Evolutionary conservation across 106 monocot genomes (phyloP), one percentile per base, ranked within the genome.

Genomic region (Dendrobium nobile): DNA sequence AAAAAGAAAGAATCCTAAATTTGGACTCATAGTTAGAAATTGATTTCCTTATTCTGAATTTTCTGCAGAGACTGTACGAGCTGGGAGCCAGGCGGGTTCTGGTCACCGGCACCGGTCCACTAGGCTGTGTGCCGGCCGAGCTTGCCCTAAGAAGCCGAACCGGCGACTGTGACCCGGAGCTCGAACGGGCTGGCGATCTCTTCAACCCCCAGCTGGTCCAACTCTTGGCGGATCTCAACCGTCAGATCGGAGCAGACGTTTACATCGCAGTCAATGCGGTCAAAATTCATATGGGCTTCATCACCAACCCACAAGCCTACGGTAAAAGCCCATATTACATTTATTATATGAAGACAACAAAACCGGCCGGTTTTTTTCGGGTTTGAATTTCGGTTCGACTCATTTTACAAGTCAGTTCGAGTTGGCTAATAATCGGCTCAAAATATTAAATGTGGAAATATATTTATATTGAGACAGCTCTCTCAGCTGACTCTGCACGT

Each of bases 71-170:
- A 47, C 85, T 92, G 11, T 80, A 92, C 56, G 80, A 85, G 18
- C 59, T 92, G 28, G 91, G 91, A 9, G 87, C 91, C 10, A 75
- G 91, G 2, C 77, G 85, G 24, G 89, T 92, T 9, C 41, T 89
- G 27, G 91, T 92, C 68, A 87, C 91, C 9, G 89, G 87, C 7
- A 85, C 89, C 1, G 91, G 91, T 7, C 89, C 89, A 4, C 74
- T 92, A 2, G 91, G 91, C 0, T 92, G 91, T 56, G 85, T 87
- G 0, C 91, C 91, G 2, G 85, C 85, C 0, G 83, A 80, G 68
- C 87, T 88, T 2, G 91, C 91, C 0, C 48, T 22, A 54, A 75
- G 88, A 33, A 91, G 91, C 79, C 18, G 77, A 17, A 75, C 72
- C 28, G 89, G 89, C 16, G 37, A 73, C 8, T 91, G 91, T 19